Percentiles rank a stretch among this genome's conserved stretches.
Conservation (phyloP, 2,329 filamentous ascomycete genomes). For the Aspergillus chevalieri region DNA sequence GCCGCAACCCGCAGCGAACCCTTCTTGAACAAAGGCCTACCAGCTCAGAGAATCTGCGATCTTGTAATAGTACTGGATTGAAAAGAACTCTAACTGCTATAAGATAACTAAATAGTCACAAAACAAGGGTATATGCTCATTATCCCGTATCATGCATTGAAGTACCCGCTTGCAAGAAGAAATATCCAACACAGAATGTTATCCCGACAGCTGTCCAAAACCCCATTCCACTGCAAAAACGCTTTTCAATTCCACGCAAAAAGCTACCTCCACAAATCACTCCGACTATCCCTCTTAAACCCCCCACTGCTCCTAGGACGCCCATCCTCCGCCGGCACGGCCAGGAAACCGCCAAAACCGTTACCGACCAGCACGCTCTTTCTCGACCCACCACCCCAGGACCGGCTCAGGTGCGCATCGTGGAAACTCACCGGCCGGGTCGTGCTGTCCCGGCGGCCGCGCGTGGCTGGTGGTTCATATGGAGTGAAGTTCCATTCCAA, state of each 20-base stretch:
- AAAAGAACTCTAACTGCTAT: too few species aligned
- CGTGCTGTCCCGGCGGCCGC: conserved; percentile 30
- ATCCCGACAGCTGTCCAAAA: too few species aligned
- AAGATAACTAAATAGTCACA: too few species aligned
- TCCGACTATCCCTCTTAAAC: conserved; percentile 26
- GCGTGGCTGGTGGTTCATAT: conserved; percentile 45
- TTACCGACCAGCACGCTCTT: conserved; percentile 61
- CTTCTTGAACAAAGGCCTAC: too few species aligned
- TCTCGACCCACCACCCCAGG: conserved; percentile 55
- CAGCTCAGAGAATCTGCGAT: too few species aligned
- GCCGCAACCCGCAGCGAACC: too few species aligned
- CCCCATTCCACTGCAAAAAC: too few species aligned
- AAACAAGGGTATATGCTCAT: too few species aligned
- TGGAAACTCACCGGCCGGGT: conserved; percentile 44
- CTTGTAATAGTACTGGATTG: too few species aligned
- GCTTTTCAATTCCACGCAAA: background rate
- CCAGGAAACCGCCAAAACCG: conserved; percentile 60
- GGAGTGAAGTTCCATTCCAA: conserved; percentile 63
- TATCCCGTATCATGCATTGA: too few species aligned
- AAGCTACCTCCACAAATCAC: conserved; percentile 34
- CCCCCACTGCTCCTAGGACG: conserved; percentile 31
- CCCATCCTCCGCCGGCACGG: conserved; percentile 52
- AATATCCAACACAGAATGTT: too few species aligned
- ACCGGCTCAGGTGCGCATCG: conserved; percentile 44
- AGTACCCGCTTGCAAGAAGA: too few species aligned